Evolutionary conservation across 192 early-diverging fungal species (phyloP), one percentile per base, ranked within the genome.

Genomic region (Chytriomyces sp.): DNA sequence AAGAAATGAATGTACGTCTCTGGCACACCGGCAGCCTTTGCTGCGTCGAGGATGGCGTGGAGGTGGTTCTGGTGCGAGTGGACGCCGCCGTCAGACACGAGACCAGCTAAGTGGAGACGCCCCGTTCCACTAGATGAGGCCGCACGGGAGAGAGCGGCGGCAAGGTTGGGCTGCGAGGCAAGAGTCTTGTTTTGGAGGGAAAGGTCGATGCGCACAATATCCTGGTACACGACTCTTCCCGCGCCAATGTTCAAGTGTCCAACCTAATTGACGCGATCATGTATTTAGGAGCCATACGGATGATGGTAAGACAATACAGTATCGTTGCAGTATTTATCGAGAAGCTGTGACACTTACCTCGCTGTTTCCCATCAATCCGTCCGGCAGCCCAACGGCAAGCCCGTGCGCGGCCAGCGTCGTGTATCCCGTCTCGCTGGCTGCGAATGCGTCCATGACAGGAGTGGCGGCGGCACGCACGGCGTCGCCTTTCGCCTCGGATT

Each of bases 241-340:
- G 98, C 98, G 59, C 98, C 98, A 89, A 99, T 96, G 88, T 99
- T 99, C 77, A 98, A 81, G 75, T 99, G 98, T 10, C 98, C 98
- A 49, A 99, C 98, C 68, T 70, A 57, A 14, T 49, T 49, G 10
- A 14, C 26, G 26, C 10, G 10, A 30, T 8, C n/a, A 58, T 58
- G 56, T 58, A 26, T 58, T n/a, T n/a, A n/a, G n/a, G n/a, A n/a
- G n/a, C n/a, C n/a, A n/a, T n/a, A n/a, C n/a, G n/a, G n/a, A n/a
- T n/a, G n/a, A n/a, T n/a, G n/a, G n/a, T n/a, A n/a, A n/a, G n/a
- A n/a, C n/a, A n/a, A n/a, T n/a, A n/a, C n/a, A n/a, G n/a, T n/a
- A n/a, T n/a, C n/a, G n/a, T n/a, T n/a, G n/a, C n/a, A n/a, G n/a
- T n/a, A n/a, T n/a, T n/a, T n/a, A 49, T 22, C 44, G 22, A n/a